Conservation (phyloP, 2,329 filamentous ascomycete genomes). For the Penicillium concentricum region DNA sequence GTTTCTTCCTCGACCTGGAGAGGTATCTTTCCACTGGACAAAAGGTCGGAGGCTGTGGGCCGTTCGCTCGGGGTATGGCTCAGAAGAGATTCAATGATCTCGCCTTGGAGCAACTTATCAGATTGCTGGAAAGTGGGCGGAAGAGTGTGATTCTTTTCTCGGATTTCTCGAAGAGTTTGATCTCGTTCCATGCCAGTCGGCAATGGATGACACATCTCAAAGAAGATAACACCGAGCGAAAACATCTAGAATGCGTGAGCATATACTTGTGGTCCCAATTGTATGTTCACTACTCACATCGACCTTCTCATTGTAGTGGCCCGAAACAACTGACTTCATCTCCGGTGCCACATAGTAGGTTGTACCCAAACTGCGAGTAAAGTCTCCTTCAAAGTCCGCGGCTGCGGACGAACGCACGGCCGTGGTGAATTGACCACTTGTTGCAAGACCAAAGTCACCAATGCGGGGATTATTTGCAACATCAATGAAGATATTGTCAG, state of each 20-base stretch:
- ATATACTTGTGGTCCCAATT: neutral
- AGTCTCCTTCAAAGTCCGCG: conserved; percentile 39
- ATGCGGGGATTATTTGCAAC: conserved; percentile 88
- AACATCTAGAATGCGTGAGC: conserved; percentile 66
- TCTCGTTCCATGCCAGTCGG: conserved; percentile 64
- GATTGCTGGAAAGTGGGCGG: conserved; percentile 71
- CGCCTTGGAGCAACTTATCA: conserved; percentile 67
- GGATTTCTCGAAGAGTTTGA: conserved; percentile 65
- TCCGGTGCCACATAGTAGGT: conserved; percentile 93
- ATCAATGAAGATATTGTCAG: conserved; percentile 97
- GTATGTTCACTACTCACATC: conserved; percentile 59
- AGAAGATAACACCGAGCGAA: conserved; percentile 94
- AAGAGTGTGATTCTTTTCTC: conserved; percentile 65
- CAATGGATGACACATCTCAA: conserved; percentile 81
- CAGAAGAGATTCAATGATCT: conserved; percentile 76
- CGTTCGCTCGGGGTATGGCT: conserved; percentile 79
- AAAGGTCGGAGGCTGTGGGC: conserved; percentile 76
- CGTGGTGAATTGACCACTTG: conserved; percentile 66
- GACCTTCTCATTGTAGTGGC: conserved; percentile 87
- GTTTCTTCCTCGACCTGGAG: conserved; percentile 91
- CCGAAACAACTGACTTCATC: conserved; percentile 70
- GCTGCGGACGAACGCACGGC: conserved; percentile 39
- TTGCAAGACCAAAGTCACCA: conserved; percentile 93
- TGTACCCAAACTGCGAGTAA: conserved; percentile 65
- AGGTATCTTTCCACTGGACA: conserved; percentile 83